Evolutionary conservation across 768 basidiomycete genomes (phyloP).

Genomic region (Mycena amicta): DNA sequence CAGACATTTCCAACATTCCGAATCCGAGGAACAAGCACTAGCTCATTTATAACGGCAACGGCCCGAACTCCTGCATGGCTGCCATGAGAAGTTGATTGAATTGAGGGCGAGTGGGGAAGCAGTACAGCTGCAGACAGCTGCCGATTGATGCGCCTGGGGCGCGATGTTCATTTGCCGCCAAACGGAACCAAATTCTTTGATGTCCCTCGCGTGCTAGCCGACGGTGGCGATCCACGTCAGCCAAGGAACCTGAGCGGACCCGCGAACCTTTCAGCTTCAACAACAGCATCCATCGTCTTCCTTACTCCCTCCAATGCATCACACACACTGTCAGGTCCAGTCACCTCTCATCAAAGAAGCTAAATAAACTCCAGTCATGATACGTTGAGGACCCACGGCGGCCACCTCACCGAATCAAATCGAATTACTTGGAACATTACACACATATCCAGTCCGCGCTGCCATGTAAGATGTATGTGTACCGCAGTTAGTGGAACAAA

Average conservation of each 20-base stretch:
- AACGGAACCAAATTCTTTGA: not conserved
- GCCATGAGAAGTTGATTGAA: conserved; percentile 1
- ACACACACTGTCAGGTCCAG: not conserved
- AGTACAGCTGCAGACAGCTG: not conserved
- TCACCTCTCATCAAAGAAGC: not conserved
- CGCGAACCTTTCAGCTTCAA: too few species aligned
- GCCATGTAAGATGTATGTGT: not conserved
- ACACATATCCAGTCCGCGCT: not conserved
- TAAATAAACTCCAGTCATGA: not conserved
- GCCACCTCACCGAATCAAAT: not conserved
- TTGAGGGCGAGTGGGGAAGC: not conserved
- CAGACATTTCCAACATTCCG: too few species aligned
- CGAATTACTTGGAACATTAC: not conserved
- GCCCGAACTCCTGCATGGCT: not conserved
- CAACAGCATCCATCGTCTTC: too few species aligned
- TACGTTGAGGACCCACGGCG: not conserved
- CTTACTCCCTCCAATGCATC: not conserved
- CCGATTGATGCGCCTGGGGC: not conserved
- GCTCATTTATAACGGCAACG: too few species aligned
- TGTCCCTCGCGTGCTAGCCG: not conserved
- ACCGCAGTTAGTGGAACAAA: not conserved
- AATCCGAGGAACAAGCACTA: not conserved
- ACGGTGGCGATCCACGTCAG: not conserved
- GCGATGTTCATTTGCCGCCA: not conserved
- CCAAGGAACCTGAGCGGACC: not conserved